phyloP scores from a whole-genome alignment of 768 basidiomycete species.

The Boletales sp. region DNA sequence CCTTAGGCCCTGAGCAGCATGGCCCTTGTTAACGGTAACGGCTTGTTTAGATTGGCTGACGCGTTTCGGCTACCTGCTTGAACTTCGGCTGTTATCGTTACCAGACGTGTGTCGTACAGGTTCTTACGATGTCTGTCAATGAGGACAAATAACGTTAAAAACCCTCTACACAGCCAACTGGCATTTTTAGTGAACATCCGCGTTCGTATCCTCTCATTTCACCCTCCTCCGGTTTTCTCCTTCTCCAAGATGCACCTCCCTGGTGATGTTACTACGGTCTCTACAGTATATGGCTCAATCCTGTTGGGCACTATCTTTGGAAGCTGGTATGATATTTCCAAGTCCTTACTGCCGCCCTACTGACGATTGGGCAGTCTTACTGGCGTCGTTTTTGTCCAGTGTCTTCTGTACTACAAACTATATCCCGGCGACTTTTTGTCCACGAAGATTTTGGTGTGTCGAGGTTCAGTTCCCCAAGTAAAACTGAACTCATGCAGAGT shows the following conservation, averaged over 20 bases:
- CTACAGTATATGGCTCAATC: constrained; percentile 30
- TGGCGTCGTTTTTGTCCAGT: constrained; percentile 31
- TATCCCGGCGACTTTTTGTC: constrained; percentile 25
- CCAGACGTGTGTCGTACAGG: too few relatives aligned
- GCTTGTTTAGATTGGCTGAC: too few relatives aligned
- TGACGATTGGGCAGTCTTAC: constrained; percentile 25
- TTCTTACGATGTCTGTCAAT: constrained; percentile 29
- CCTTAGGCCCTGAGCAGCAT: too few relatives aligned
- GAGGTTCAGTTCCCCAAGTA: background rate
- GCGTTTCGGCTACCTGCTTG: constrained; percentile 16
- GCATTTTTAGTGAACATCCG: constrained; percentile 20
- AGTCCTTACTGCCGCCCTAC: background rate
- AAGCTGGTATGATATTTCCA: constrained; percentile 18
- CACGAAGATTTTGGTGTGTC: constrained; percentile 28
- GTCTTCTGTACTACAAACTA: constrained; percentile 28
- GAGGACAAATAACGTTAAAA: constrained; percentile 34
- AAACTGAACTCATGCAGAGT: too few relatives aligned
- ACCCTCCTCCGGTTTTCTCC: background rate
- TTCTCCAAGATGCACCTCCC: constrained; percentile 13
- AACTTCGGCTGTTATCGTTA: too few relatives aligned
- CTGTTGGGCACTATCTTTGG: constrained; percentile 30
- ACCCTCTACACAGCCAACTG: background rate
- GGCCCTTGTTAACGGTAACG: too few relatives aligned
- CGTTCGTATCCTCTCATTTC: constrained; percentile 31
- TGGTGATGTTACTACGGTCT: constrained; percentile 30